Evolutionary conservation across 441 rosid genomes (phyloP).

Genomic region (Eutrema salsugineum): DNA sequence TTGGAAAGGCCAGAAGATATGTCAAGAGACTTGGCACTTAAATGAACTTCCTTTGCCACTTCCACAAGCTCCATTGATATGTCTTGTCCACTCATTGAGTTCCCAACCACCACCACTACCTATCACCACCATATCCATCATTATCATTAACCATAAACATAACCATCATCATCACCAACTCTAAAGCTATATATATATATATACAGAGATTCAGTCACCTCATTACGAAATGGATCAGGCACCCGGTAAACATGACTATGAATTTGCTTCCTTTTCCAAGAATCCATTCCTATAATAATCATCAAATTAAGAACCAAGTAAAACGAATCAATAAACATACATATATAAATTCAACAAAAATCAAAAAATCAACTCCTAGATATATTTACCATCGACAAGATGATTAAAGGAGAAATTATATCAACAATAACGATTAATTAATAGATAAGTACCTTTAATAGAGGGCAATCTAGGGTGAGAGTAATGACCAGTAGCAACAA

Average conservation of each 20-base stretch:
- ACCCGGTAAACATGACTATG: slow-evolving; percentile 81
- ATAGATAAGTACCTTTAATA: slow-evolving; percentile 57
- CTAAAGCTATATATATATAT: background rate
- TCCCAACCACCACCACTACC: slow-evolving; percentile 88
- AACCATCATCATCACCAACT: background rate
- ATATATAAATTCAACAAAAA: background rate
- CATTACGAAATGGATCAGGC: slow-evolving; percentile 73
- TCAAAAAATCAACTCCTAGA: background rate
- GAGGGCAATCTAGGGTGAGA: slow-evolving; percentile 72
- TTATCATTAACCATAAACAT: background rate
- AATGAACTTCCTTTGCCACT: slow-evolving; percentile 74
- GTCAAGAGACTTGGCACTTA: slow-evolving; percentile 62
- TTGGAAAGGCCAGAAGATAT: slow-evolving; percentile 70
- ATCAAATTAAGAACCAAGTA: background rate
- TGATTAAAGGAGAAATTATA: background rate
- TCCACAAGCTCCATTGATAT: slow-evolving; percentile 83
- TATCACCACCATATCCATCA: slow-evolving; percentile 22
- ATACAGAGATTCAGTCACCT: slow-evolving; percentile 40
- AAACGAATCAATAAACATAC: background rate
- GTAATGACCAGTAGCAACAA: slow-evolving; percentile 89
- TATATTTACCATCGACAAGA: background rate
- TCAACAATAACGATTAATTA: background rate
- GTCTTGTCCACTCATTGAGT: slow-evolving; percentile 83
- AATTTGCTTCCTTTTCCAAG: slow-evolving; percentile 84
- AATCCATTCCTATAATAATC: slow-evolving; percentile 57